Conservation (phyloP, 495 filamentous ascomycete species). For the Hyaloscypha finlandica region DNA sequence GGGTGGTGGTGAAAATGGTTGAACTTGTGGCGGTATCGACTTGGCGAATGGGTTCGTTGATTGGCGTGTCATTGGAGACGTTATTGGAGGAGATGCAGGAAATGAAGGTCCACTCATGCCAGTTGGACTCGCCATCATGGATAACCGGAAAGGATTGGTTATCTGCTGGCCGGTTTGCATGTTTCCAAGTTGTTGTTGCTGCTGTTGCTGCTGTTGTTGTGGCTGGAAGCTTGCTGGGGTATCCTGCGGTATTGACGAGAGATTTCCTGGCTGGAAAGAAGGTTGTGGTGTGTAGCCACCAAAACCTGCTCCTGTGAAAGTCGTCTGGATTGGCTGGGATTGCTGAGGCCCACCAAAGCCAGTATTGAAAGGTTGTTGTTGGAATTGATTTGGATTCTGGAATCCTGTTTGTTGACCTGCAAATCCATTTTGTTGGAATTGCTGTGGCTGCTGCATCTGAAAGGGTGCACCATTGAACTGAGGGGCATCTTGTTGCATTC, state of each 20-base stretch:
- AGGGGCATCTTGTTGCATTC: conserved; percentile 39
- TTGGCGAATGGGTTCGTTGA: conserved; percentile 87
- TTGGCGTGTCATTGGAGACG: conserved; percentile 56
- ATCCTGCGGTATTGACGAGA: conserved; percentile 68
- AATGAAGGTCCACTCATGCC: conserved; percentile 29
- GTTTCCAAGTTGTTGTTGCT: conserved; percentile 33
- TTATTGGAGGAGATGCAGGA: conserved; percentile 35
- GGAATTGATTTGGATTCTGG: conserved; percentile 47
- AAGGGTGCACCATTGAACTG: conserved; percentile 55
- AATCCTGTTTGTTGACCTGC: conserved; percentile 42
- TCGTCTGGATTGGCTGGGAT: conserved; percentile 56
- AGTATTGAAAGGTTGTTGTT: conserved; percentile 35
- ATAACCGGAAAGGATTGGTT: conserved; percentile 89
- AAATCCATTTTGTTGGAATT: conserved; percentile 36
- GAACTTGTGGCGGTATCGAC: conserved; percentile 47
- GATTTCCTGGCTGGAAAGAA: conserved; percentile 52
- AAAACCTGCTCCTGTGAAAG: conserved; percentile 81
- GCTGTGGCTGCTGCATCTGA: conserved; percentile 41
- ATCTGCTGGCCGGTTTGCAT: conserved; percentile 45
- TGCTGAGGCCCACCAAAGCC: conserved; percentile 52
- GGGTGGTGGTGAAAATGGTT: conserved; percentile 49
- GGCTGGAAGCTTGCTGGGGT: conserved; percentile 39
- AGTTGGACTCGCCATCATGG: conserved; percentile 56
- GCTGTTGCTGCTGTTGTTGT: conserved; percentile 37
- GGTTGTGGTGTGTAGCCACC: conserved; percentile 77